Evolutionary conservation across 2,329 filamentous ascomycete species (phyloP), one percentile per base, ranked within the genome.

Genomic region (Mariannaea sp.): DNA sequence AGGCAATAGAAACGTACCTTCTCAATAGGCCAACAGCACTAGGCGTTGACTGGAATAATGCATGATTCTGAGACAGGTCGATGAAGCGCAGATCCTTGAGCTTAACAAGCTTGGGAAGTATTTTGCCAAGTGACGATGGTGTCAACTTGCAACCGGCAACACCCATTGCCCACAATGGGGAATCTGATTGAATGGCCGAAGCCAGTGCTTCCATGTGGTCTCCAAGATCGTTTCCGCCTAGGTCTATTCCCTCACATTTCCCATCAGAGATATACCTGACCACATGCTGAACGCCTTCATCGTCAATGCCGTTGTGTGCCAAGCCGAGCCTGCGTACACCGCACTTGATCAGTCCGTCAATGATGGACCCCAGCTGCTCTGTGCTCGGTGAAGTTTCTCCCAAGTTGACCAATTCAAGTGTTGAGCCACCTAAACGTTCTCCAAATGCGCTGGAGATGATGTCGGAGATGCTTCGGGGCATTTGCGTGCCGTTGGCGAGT

Each of bases 31-130:
- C 81, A 27, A 94, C 79, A 2, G 89, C 89, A 65, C 84, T 91
- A n/a, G 89, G 86, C 35, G 87, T 79, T 3, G 79, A 78, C 46
- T 85, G 82, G 68, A 96, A 96, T 13, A 99, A 78, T 16, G 84
- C 85, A 26, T 81, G 88, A 64, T 97, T 97, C 66, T 96, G 91
- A 5, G 91, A 96, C 29, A 99, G 77, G 69, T 97, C 94, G 54
- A 99, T 84, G 68, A 97, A 97, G 16, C 89, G 86, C 68, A 97
- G 88, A 58, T 87, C 83, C 2, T 80, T 79, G 50, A 97, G 76
- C 60, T 80, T 84, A 20, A 82, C 79, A 48, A 97, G 74, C 6
- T 84, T 84, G 4, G 91, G 90, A 44, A 97, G 80, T 10, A 97
- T 77, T 48, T 84, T 83, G 70, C 83, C 88, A 17, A 97, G 76